Conservation (phyloP, 2,329 filamentous ascomycete species). For the Acephala macrosclerotiorum region DNA sequence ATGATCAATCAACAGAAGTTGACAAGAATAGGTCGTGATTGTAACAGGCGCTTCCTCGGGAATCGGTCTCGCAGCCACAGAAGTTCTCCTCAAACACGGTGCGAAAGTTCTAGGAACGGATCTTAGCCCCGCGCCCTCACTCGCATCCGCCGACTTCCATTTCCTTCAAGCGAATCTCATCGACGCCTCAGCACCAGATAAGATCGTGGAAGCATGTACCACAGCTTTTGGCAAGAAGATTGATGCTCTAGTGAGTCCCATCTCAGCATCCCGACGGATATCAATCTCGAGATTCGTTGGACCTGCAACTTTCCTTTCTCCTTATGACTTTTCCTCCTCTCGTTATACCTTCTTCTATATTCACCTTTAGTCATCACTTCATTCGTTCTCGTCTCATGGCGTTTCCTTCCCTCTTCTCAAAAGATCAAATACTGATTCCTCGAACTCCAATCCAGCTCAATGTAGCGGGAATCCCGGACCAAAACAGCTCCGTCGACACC, state of each 20-base stretch:
- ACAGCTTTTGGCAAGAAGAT: conserved; percentile 41
- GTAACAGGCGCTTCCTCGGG: conserved; percentile 21
- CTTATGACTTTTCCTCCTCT: no score
- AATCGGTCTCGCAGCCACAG: conserved; percentile 45
- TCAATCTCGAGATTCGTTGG: no score
- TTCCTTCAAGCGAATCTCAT: conserved; percentile 46
- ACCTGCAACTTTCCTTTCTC: no score
- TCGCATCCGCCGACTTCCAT: conserved; percentile 39
- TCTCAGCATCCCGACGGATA: no score
- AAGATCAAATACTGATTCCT: no score
- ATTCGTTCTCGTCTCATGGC: no score
- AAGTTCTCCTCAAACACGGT: conserved; percentile 42
- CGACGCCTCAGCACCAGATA: conserved; percentile 42
- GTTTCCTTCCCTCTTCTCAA: no score
- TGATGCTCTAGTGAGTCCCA: no score
- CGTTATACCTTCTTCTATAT: no score
- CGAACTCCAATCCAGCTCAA: no score
- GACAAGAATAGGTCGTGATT: background rate
- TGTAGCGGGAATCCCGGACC: conserved; percentile 53
- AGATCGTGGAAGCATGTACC: conserved; percentile 44
- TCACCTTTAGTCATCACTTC: no score
- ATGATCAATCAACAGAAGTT: no score
- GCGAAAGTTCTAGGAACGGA: conserved; percentile 46
- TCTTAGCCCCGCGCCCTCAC: conserved; percentile 43
- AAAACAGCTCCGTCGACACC: conserved; percentile 48